Percentiles rank a stretch among this genome's conserved stretches.
phyloP scores from a whole-genome alignment of 306 rosid species.

The Herpetospermum pedunculosum region DNA sequence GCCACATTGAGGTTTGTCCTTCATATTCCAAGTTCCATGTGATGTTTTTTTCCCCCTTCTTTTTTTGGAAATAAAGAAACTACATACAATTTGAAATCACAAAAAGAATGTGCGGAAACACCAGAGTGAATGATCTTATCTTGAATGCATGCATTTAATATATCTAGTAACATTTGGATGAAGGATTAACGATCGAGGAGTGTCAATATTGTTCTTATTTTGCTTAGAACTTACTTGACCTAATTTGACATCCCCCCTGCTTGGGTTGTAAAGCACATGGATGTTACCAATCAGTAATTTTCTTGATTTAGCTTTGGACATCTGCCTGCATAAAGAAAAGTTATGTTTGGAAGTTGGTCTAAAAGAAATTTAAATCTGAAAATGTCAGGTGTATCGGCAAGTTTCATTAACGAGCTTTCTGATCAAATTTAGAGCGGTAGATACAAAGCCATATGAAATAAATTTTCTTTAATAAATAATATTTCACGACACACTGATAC shows the following conservation, averaged over 20 bases:
- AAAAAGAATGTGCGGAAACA: background rate
- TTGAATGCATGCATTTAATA: background rate
- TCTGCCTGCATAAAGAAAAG: conserved; percentile 65
- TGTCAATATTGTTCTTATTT: background rate
- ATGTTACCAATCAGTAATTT: conserved; percentile 65
- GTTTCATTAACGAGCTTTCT: background rate
- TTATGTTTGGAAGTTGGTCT: conserved; percentile 34
- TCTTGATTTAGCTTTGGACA: conserved; percentile 52
- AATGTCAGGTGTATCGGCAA: background rate
- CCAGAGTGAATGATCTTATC: background rate
- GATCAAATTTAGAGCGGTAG: background rate
- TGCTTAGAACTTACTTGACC: conserved; percentile 54
- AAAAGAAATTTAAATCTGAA: background rate
- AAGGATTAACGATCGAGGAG: background rate
- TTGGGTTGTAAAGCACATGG: conserved; percentile 82
- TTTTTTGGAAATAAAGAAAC: background rate
- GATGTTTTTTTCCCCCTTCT: background rate
- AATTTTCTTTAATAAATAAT: background rate
- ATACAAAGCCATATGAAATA: background rate
- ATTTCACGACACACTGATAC: background rate
- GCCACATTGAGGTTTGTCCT: background rate
- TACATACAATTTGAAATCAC: background rate
- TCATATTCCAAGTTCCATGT: background rate
- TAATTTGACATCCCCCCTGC: conserved; percentile 71
- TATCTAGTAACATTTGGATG: background rate